These are phyloP conservation scores for Phytophthora cactorum DNA, from an alignment of 352 stramenopile species.

Conservation along the genomic window DNA sequence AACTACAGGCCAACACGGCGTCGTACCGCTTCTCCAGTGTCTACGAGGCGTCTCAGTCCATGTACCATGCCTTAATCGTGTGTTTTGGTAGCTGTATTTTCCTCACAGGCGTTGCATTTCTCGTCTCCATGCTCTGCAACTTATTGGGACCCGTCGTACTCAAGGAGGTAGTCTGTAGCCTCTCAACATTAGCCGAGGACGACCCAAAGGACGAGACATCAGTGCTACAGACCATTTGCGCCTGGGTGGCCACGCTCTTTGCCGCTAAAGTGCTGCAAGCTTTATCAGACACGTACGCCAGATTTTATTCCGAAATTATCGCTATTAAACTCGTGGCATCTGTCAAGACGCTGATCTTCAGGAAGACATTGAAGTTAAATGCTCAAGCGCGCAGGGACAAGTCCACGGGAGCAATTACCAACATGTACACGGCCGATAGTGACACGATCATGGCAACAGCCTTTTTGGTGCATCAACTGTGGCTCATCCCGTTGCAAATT, in stretches of 20 bases:
- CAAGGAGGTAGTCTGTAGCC: constrained; percentile 41
- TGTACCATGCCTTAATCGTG: constrained; percentile 39
- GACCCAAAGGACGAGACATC: constrained; percentile 27
- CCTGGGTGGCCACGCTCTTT: constrained; percentile 56
- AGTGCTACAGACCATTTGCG: constrained; percentile 22
- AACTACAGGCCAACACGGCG: constrained; percentile 34
- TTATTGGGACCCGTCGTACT: constrained; percentile 60
- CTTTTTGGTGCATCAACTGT: constrained; percentile 64
- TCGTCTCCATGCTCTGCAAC: constrained; percentile 57
- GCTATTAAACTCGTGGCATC: constrained; percentile 59
- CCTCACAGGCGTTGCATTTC: constrained; percentile 48
- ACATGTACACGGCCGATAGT: constrained; percentile 69
- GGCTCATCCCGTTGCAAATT: constrained; percentile 66
- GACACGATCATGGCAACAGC: constrained; percentile 47
- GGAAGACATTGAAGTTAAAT: constrained; percentile 57
- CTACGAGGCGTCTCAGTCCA: constrained; percentile 38
- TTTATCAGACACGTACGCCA: constrained; percentile 54
- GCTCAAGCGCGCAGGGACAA: constrained; percentile 45
- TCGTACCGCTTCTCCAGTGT: constrained; percentile 33
- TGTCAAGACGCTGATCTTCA: constrained; percentile 62
- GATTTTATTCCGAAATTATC: constrained; percentile 55
- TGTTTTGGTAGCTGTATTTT: constrained; percentile 46
- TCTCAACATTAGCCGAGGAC: constrained; percentile 30
- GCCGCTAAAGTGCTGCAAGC: constrained; percentile 59
- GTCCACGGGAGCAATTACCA: constrained; percentile 63